A percentile compares a stretch with the other conserved stretches of the same genome.
Evolutionary conservation across 2,329 filamentous ascomycete genomes (phyloP).

Genomic region (Pezizomycotina sp.): DNA sequence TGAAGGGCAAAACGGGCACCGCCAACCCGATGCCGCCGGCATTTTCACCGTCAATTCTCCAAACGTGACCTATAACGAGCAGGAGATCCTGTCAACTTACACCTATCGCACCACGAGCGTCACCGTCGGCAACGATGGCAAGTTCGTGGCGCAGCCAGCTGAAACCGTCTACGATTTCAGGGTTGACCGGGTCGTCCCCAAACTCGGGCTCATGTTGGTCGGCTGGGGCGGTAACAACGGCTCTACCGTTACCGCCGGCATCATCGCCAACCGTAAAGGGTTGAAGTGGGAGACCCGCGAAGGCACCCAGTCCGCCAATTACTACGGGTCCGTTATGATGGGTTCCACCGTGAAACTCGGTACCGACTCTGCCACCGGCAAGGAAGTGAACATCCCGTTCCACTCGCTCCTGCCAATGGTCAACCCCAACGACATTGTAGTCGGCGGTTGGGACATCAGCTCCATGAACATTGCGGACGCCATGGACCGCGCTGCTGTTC

Average conservation of each 20-base stretch:
- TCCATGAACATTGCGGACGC: constrained; percentile 70
- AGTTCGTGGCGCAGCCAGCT: constrained; percentile 67
- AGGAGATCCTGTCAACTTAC: constrained; percentile 83
- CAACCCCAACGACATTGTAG: constrained; percentile 84
- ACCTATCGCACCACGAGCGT: constrained; percentile 89
- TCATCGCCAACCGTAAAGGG: constrained; percentile 80
- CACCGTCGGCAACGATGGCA: constrained; percentile 51
- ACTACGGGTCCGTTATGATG: constrained; percentile 97
- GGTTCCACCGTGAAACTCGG: constrained; percentile 93
- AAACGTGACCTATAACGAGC: constrained; percentile 79
- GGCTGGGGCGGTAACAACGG: constrained; percentile 98
- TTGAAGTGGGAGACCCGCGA: constrained; percentile 90
- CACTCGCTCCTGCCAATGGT: constrained; percentile 89
- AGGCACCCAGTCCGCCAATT: constrained; percentile 71
- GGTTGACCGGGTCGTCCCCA: constrained; percentile 81
- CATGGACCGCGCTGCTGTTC: constrained; percentile 89
- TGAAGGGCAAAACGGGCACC: constrained; percentile 39
- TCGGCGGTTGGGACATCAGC: constrained; percentile 97
- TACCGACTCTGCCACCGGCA: constrained; percentile 61
- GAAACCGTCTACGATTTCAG: constrained; percentile 95
- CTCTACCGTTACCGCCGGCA: constrained; percentile 88
- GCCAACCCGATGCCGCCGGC: constrained; percentile 40
- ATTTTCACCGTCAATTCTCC: constrained; percentile 80
- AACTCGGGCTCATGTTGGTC: constrained; percentile 92
- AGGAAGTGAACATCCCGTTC: constrained; percentile 94